phyloP scores from a whole-genome alignment of 2,329 filamentous ascomycete genomes.

The Karstenula rhodostoma region DNA sequence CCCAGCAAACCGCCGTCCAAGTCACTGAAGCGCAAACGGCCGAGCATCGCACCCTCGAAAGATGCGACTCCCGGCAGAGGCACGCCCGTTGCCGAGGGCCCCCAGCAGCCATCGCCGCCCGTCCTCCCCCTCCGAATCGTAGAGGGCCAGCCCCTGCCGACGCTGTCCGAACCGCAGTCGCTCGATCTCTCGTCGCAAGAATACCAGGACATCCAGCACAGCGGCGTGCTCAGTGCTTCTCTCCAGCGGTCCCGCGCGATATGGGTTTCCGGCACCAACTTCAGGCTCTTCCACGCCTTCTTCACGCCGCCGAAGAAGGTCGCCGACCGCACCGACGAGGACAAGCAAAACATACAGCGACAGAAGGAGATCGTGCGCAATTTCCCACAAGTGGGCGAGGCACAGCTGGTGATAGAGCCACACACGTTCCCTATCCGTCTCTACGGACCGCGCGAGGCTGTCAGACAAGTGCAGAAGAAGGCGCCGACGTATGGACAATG shows the following conservation, averaged over 20 bases:
- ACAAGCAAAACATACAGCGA: conserved; percentile 63
- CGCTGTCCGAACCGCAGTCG: conserved; percentile 71
- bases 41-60: conserved; percentile 29
- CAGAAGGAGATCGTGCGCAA: conserved; percentile 60
- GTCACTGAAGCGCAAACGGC: conserved; percentile 46
- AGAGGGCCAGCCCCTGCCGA: conserved; percentile 74
- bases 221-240: conserved; percentile 78
- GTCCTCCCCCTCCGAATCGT: conserved; percentile 68
- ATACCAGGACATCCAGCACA: conserved; percentile 78
- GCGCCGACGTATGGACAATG: conserved; percentile 42
- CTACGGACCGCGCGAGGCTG: conserved; percentile 42
- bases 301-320: conserved; percentile 48
- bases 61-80: conserved; percentile 37
- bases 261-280: conserved; percentile 49
- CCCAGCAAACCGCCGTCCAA: conserved; percentile 35
- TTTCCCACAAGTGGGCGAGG: conserved; percentile 52
- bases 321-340: conserved; percentile 71
- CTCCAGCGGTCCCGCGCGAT: conserved; percentile 73
- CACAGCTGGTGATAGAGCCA: conserved; percentile 79
- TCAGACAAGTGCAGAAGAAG: conserved; percentile 39
- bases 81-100: conserved; percentile 29
- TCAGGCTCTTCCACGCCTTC: conserved; percentile 49
- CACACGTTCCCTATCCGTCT: conserved; percentile 74
- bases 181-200: conserved; percentile 69
- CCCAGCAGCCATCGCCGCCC: conserved; percentile 26